These are phyloP conservation scores for Monosporascus sp. DNA, from an alignment of 2,329 filamentous ascomycete species.

Conservation along the genomic window DNA sequence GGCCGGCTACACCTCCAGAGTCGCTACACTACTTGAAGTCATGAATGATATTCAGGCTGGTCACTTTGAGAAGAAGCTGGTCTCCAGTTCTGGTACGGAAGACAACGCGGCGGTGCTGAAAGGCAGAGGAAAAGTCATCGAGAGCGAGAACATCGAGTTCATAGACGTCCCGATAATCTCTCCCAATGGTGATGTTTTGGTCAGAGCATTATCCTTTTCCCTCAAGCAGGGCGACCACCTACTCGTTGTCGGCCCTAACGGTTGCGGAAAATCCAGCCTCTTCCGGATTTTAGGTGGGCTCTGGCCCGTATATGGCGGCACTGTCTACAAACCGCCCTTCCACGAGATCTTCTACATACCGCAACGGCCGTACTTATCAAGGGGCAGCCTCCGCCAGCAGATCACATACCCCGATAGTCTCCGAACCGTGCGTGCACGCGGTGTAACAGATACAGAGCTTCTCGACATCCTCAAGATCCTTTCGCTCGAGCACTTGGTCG, in stretches of 20 bases:
- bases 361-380: constrained; percentile 87
- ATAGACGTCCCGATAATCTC: constrained; percentile 79
- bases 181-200: constrained; percentile 89
- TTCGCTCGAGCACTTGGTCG: constrained; percentile 76
- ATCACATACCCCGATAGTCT: constrained; percentile 93
- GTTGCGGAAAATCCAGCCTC: constrained; percentile 91
- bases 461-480: constrained; percentile 70
- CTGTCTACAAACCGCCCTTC: constrained; percentile 84
- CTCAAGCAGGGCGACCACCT: constrained; percentile 85
- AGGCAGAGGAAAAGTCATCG: constrained; percentile 74
- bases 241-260: constrained; percentile 92
- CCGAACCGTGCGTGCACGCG: constrained; percentile 79
- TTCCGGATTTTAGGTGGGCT: constrained; percentile 95
- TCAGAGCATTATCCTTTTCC: constrained; percentile 79
- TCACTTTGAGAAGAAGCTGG: constrained; percentile 92
- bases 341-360: constrained; percentile 98
- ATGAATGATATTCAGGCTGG: constrained; percentile 90
- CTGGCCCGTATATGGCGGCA: constrained; percentile 96
- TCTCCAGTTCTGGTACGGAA: constrained; percentile 78
- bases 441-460: constrained; percentile 77
- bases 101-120: constrained; percentile 78
- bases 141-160: constrained; percentile 53
- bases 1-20: constrained; percentile 89
- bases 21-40: constrained; percentile 82
- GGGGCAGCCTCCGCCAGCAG: constrained; percentile 89